Percentiles rank a stretch among this genome's conserved stretches.
Conservation (phyloP, 495 filamentous ascomycete species). For the Penicillium dipodomyicola region DNA sequence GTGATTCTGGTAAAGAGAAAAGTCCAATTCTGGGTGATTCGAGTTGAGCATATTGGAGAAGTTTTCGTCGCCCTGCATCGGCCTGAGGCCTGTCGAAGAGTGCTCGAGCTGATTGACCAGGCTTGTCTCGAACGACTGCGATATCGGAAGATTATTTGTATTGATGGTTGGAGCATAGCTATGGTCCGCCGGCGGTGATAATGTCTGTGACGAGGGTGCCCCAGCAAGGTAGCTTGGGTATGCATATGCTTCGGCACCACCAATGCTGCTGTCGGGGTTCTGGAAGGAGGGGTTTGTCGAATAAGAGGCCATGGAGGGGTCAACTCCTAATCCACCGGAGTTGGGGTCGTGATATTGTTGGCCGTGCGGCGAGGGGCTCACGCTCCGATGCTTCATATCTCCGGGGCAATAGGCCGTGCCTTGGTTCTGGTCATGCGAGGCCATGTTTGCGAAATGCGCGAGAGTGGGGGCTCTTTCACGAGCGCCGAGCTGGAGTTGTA, state of each 20-base stretch:
- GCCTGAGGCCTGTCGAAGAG: conserved; percentile 18
- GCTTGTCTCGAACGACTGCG: conserved; percentile 41
- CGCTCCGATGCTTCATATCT: conserved; percentile 37
- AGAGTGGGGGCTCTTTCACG: conserved; percentile 18
- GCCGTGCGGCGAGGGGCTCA: conserved; percentile 42
- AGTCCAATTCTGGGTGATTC: conserved; percentile 39
- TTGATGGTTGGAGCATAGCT: conserved; percentile 28
- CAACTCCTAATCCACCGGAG: conserved; percentile 33
- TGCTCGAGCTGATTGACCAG: conserved; percentile 40
- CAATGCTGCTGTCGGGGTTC: conserved; percentile 22
- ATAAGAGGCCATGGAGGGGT: conserved; percentile 40
- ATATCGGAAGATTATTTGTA: conserved; percentile 33
- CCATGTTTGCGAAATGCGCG: conserved; percentile 29
- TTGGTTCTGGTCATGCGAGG: conserved; percentile 36
- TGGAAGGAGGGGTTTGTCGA: conserved; percentile 27
- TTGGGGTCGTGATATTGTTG: conserved; percentile 41
- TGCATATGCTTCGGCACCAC: conserved; percentile 31
- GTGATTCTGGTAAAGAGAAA: conserved; percentile 39
- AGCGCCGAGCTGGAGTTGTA: conserved; percentile 18
- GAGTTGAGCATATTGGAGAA: conserved; percentile 42
- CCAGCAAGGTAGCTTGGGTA: conserved; percentile 34
- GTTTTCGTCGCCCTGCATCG: conserved; percentile 37
- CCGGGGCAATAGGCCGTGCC: conserved; percentile 31
- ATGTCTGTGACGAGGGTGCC: conserved; percentile 25
- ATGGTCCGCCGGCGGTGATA: conserved; percentile 32